Base-by-base conservation (phyloP, 106 monocot genomes). In the Platanthera guangdongensis region DNA sequence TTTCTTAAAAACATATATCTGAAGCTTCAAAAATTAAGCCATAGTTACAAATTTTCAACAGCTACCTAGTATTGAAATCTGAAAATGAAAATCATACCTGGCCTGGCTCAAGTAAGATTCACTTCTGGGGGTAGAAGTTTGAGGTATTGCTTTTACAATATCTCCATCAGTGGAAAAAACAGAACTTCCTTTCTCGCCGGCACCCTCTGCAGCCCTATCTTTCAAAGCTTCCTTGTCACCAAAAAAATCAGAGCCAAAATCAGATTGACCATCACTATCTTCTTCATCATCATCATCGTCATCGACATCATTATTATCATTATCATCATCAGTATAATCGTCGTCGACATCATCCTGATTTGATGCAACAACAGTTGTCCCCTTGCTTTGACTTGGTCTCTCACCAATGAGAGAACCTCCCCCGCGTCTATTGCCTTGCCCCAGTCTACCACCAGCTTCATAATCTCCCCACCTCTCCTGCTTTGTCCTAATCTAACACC, bases 71-170 rank as follows among this genome's bases (percentile, higher is more conserved):
- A 32, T 75, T 10, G 48, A 18, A 51, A 51, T 12, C 15, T 9
- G 70, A 57, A 69, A 54, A 28, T 16, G 52, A 51, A 59, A 74
- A 47, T 9, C 21, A 75, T 82, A 88, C 91, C 91, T 88, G 25
- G 85, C 81, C 50, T 86, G 79, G 76, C 88, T 91, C 75, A 91
- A 55, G 74, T 72, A 72, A 50, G 72, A 72, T 21, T 72, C 72
- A 72, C 72, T 51, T 7, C 15, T 19, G 0, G 18, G 19, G 9
- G 22, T 46, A 21, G 51, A 51, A 72, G 72, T 51, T 72, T 72
- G 18, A 9, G 19, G 72, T 72, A 57, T 39, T 55, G 28, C 22
- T 50, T 81, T 69, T 57, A 50, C 69, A 21, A 60, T 47, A 52
- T 74, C 45, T 3, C 4, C n/a, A 50, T 65, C 51, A 45, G 7